These are phyloP conservation scores for Calophaca sinica DNA, from an alignment of 306 rosid species.

Conservation along the genomic window DNA sequence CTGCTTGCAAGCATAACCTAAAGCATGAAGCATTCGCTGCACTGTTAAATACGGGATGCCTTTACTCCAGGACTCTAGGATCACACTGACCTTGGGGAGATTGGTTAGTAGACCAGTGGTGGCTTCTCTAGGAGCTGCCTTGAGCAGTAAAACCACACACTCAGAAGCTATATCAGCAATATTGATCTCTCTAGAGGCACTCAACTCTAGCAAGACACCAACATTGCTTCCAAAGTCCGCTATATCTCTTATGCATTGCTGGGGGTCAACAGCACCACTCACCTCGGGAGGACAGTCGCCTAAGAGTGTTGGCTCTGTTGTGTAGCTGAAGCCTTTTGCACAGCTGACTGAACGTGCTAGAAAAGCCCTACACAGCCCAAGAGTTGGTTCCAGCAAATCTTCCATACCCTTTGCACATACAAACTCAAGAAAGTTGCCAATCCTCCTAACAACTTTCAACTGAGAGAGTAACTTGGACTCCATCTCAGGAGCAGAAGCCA, in stretches of 20 bases:
- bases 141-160: constrained; percentile 75
- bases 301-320: constrained; percentile 73
- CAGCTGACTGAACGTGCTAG: constrained; percentile 76
- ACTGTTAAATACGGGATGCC: constrained; percentile 62
- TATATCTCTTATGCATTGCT: constrained; percentile 82
- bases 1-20: constrained; percentile 91
- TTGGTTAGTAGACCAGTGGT: constrained; percentile 86
- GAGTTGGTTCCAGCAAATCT: constrained; percentile 90
- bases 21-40: constrained; percentile 75
- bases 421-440: constrained; percentile 87
- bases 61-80: constrained; percentile 78
- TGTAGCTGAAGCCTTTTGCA: constrained; percentile 62
- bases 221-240: constrained; percentile 82
- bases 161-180: constrained; percentile 82
- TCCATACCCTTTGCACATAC: constrained; percentile 90
- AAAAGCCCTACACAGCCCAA: constrained; percentile 90
- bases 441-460: constrained; percentile 87
- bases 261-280: constrained; percentile 68
- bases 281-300: constrained; percentile 59
- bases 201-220: constrained; percentile 78
- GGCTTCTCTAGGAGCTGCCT: constrained; percentile 97
- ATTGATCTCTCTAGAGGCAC: constrained; percentile 60
- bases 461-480: constrained; percentile 93
- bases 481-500: constrained; percentile 94
- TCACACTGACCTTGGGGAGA: constrained; percentile 73